Percentiles rank a stretch among this genome's conserved stretches.
Evolutionary conservation across 2,329 filamentous ascomycete species (phyloP).

Genomic region (Ophiocordyceps polyrhachis-furcata): DNA sequence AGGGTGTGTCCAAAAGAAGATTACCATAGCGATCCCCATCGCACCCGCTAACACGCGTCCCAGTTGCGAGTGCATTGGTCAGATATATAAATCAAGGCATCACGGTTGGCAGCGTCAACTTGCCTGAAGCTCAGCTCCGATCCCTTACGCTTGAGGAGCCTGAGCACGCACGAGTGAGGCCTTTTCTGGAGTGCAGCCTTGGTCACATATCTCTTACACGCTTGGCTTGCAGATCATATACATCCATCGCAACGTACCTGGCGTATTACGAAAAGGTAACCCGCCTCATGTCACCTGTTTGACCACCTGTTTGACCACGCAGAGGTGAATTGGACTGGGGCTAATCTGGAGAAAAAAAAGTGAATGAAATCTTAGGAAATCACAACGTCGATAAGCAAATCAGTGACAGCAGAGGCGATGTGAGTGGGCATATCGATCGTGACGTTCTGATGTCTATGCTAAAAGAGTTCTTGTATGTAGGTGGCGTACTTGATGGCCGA

Average conservation of each 20-base stretch:
- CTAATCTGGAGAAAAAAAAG: conserved; percentile 18
- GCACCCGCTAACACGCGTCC: neutral
- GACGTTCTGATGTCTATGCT: neutral
- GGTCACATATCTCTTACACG: neutral
- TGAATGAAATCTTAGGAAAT: conserved; percentile 84
- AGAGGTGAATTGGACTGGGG: neutral
- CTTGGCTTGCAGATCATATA: conserved; percentile 49
- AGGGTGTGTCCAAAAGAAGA: conserved; percentile 28
- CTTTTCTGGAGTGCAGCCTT: neutral
- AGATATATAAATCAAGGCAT: conserved; percentile 92
- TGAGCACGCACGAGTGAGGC: conserved; percentile 56
- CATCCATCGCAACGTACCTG: conserved; percentile 91
- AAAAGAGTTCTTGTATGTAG: conserved; percentile 15
- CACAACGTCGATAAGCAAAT: conserved; percentile 99
- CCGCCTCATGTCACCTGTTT: neutral
- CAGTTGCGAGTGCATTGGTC: conserved; percentile 68
- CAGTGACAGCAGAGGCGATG: conserved; percentile 83
- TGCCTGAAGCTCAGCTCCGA: conserved; percentile 85
- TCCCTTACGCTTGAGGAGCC: conserved; percentile 80
- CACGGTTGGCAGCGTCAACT: conserved; percentile 82
- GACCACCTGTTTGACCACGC: neutral
- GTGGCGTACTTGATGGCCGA: conserved; percentile 96
- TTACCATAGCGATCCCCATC: no score
- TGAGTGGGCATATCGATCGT: conserved; percentile 17
- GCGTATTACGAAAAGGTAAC: conserved; percentile 67